Conservation (phyloP, 257 asterid species). For the Prunella vulgaris region DNA sequence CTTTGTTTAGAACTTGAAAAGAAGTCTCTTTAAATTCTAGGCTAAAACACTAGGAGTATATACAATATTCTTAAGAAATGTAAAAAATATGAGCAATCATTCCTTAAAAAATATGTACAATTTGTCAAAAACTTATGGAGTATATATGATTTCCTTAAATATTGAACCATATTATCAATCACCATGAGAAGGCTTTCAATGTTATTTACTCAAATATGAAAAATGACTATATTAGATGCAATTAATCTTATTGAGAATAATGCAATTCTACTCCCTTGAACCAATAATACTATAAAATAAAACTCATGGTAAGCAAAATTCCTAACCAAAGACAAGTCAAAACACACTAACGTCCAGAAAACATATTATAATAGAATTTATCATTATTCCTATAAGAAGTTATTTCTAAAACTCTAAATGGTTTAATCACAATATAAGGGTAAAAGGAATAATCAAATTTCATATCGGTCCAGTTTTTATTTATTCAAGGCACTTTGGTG, state of each 20-base stretch:
- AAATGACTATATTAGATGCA: background rate
- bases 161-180: background rate
- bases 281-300: background rate
- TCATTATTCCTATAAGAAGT: background rate
- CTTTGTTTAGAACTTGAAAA: background rate
- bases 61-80: background rate
- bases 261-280: background rate
- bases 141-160: background rate
- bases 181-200: background rate
- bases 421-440: background rate
- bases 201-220: background rate
- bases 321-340: background rate
- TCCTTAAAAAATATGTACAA: background rate
- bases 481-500: background rate
- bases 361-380: background rate
- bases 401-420: background rate
- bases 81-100: background rate
- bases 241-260: background rate
- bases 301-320: background rate
- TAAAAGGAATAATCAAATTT: background rate
- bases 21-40: slow-evolving; percentile 1
- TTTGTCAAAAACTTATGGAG: background rate
- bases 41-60: background rate
- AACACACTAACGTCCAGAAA: background rate
- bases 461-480: background rate